Conservation (phyloP, 2,329 filamentous ascomycete species). For the Monosporascus sp. region DNA sequence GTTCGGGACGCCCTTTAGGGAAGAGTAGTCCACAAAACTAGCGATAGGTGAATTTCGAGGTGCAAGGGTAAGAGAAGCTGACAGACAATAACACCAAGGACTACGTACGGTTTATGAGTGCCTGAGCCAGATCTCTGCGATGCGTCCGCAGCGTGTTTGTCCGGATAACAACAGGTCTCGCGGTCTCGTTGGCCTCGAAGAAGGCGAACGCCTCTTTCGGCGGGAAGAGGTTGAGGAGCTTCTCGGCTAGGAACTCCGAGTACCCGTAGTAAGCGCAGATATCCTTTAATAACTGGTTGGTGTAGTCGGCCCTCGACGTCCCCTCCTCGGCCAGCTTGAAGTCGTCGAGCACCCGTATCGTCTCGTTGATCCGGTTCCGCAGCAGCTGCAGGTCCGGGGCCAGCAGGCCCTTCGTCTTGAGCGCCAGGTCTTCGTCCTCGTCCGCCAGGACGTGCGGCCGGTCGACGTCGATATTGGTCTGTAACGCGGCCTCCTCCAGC, state of each 20-base stretch:
- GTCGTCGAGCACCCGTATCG: constrained; percentile 84
- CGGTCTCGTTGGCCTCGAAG: constrained; percentile 97
- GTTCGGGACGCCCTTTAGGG: no score
- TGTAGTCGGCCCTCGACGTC: constrained; percentile 83
- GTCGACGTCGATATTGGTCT: constrained; percentile 88
- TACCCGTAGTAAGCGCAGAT: constrained; percentile 97
- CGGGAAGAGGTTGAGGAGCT: constrained; percentile 87
- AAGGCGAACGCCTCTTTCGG: constrained; percentile 94
- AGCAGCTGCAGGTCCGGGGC: constrained; percentile 88
- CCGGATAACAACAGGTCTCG: constrained; percentile 88
- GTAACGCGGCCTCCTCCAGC: constrained; percentile 75
- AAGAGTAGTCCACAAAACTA: no score
- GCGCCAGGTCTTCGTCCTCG: constrained; percentile 53
- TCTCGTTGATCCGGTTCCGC: constrained; percentile 85
- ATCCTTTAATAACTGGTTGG: constrained; percentile 78
- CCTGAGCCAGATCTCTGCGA: constrained; percentile 77
- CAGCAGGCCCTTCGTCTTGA: constrained; percentile 59
- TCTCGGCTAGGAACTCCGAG: constrained; percentile 89
- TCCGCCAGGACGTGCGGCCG: constrained; percentile 60
- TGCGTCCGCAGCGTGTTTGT: constrained; percentile 88
- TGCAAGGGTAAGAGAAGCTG: no score
- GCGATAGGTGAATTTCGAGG: no score
- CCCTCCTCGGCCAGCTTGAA: constrained; percentile 78
- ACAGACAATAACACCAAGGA: not conserved
- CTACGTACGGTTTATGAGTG: constrained; percentile 34